These are phyloP conservation scores for Microdochium paspali DNA, from an alignment of 2,329 filamentous ascomycete genomes.

Conservation along the genomic window DNA sequence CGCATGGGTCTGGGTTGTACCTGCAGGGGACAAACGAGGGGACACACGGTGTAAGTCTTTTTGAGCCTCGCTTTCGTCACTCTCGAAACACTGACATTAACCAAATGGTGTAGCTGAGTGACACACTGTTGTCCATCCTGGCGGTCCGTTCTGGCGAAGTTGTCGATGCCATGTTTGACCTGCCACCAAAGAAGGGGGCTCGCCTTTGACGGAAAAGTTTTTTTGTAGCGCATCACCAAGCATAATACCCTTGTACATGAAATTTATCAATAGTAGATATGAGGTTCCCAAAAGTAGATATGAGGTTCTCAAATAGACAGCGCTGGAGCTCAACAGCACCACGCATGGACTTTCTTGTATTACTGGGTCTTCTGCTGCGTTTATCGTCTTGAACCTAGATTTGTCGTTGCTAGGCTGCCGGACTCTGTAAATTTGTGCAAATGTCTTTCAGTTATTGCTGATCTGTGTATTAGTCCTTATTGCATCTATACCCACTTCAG, in stretches of 20 bases:
- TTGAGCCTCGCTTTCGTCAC: not conserved
- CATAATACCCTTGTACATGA: not conserved
- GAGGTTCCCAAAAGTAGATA: no score
- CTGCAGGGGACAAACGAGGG: slow-evolving; percentile 90
- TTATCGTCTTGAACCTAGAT: no score
- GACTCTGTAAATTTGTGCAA: no score
- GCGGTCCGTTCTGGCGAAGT: slow-evolving; percentile 70
- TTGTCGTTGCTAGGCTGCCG: no score
- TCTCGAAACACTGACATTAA: slow-evolving; percentile 4
- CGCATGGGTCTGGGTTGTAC: slow-evolving; percentile 72
- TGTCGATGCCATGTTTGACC: slow-evolving; percentile 62
- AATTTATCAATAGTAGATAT: not conserved
- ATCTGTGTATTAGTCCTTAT: no score
- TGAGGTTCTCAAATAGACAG: no score
- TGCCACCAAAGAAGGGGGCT: not conserved
- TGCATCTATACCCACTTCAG: no score
- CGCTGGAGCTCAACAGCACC: no score
- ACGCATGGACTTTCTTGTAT: no score
- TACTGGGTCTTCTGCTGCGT: no score
- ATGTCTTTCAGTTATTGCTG: no score
- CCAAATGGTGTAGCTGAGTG: slow-evolving; percentile 50
- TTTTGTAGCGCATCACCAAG: not conserved
- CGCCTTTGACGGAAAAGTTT: not conserved
- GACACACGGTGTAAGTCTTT: slow-evolving; percentile 72
- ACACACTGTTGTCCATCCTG: slow-evolving; percentile 72